A percentile compares a stretch with the other conserved stretches of the same genome.
phyloP scores from a whole-genome alignment of 75 land plant genomes.

The Cryptomeria japonica region DNA sequence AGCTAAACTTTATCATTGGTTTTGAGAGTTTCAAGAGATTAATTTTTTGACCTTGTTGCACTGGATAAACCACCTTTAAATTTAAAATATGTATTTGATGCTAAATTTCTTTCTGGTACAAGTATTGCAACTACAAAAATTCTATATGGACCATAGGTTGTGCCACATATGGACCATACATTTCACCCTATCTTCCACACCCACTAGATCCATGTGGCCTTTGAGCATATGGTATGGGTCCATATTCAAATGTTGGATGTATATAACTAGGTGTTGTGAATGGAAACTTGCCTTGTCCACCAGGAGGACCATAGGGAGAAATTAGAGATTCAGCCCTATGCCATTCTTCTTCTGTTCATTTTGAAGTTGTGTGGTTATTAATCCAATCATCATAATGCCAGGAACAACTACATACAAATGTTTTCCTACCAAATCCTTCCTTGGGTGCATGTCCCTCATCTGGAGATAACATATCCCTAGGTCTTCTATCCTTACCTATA shows the following conservation, averaged over 20 bases:
- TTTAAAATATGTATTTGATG: neutral
- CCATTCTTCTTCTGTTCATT: conserved; percentile 55
- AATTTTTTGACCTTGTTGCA: neutral
- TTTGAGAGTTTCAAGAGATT: neutral
- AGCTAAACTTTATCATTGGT: neutral
- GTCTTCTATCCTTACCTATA: conserved; percentile 16
- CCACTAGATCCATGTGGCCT: conserved; percentile 53
- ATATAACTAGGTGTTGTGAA: conserved; percentile 62
- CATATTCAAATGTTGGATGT: conserved; percentile 44
- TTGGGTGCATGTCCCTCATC: conserved; percentile 32
- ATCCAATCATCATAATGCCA: conserved; percentile 59
- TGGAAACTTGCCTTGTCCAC: conserved; percentile 56
- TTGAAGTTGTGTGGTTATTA: conserved; percentile 29
- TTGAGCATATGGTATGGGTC: conserved; percentile 34
- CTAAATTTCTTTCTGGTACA: neutral
- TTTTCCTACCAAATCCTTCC: conserved; percentile 18
- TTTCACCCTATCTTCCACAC: conserved; percentile 46
- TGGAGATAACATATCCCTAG: conserved; percentile 19
- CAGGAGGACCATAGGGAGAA: conserved; percentile 58
- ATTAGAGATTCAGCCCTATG: conserved; percentile 47
- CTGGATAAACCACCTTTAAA: conserved; percentile 7
- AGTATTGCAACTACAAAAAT: neutral
- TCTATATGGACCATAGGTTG: conserved; percentile 32
- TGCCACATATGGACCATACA: conserved; percentile 46
- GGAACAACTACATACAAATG: conserved; percentile 36